Percentiles rank a stretch among this genome's conserved stretches.
These are phyloP conservation scores for Nigrospora oryzae DNA, from an alignment of 2,329 filamentous ascomycete genomes.

Conservation along the genomic window DNA sequence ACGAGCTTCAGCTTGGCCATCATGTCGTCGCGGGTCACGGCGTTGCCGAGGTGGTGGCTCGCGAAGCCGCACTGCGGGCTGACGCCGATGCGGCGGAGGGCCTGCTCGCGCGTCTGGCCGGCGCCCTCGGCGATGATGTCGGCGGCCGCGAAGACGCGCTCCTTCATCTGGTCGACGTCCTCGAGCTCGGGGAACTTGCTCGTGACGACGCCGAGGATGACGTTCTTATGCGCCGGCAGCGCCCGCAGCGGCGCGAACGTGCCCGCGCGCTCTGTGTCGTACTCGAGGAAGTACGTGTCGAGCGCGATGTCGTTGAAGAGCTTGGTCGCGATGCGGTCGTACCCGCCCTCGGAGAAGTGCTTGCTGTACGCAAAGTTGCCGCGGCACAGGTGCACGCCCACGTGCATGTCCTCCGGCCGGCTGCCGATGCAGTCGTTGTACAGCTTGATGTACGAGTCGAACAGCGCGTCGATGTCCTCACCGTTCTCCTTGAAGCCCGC, in stretches of 20 bases:
- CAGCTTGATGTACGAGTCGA: conserved; percentile 67
- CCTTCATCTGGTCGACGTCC: conserved; percentile 52
- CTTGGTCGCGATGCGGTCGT: conserved; percentile 58
- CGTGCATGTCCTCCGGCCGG: conserved; percentile 61
- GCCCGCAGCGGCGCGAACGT: conserved; percentile 57
- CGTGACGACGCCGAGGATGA: conserved; percentile 56
- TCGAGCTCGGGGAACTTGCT: conserved; percentile 57
- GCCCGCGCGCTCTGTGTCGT: conserved; percentile 56
- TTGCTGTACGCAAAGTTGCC: conserved; percentile 59
- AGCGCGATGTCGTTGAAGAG: conserved; percentile 56
- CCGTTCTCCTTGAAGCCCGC: conserved; percentile 63
- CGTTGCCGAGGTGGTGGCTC: conserved; percentile 66
- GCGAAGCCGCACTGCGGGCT: conserved; percentile 70
- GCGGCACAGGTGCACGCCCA: conserved; percentile 69
- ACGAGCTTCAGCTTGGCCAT: conserved; percentile 65
- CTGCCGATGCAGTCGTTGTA: conserved; percentile 66
- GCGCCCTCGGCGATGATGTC: conserved; percentile 61
- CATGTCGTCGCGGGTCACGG: conserved; percentile 62
- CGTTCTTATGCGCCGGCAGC: conserved; percentile 52
- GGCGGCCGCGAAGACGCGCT: conserved; percentile 50
- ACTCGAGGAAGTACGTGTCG: conserved; percentile 62
- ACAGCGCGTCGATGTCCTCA: conserved; percentile 58
- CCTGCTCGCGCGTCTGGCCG: conserved; percentile 56
- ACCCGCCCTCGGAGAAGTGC: conserved; percentile 59
- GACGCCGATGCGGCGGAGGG: conserved; percentile 58